Evolutionary conservation across 2,329 filamentous ascomycete species (phyloP), one percentile per base, ranked within the genome.

Genomic region (Aplosporella prunicola): DNA sequence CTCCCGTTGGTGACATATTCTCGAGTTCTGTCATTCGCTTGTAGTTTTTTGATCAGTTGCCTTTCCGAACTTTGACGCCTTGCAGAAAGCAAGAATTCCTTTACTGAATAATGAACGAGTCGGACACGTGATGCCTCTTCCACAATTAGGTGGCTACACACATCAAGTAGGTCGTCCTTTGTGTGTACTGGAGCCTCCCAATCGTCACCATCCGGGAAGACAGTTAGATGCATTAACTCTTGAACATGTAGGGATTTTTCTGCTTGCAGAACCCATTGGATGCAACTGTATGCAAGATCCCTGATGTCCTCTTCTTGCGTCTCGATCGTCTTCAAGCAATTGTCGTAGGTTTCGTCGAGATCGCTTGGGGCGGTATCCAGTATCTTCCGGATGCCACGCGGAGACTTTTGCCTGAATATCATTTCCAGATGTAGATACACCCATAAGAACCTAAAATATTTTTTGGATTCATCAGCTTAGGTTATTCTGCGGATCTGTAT

Each of bases 371-470:
- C 17, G n/a, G 9, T n/a, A 7, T 29, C 17, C 13, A 29, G 26
- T 8, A 5, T 15, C 13, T 29, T 16, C 5, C 17, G 13, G 26
- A 29, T n/a, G 13, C 17, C 26, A 15, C 15, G 8, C 26, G 15
- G 13, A 10, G 5, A 16, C 5, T 13, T 9, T 16, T 29, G n/a
- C 9, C 13, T 5, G 13, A 5, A 9, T 9, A 32, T 13, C 3
- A 13, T 32, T 32, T 32, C 16, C 29, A 32, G 17, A 13, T 32
- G 29, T 11, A 32, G 29, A n/a, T 32, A 17, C 7, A 32, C 29
- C 29, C 29, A 32, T 11, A 32, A 17, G 16, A 32, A 32, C 16
- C 29, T 32, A 11, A 4, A 30, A n/a, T n/a, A n/a, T n/a, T n/a
- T n/a, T n/a, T n/a, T n/a, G n/a, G n/a, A n/a, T n/a, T n/a, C n/a